phyloP scores from a whole-genome alignment of 1,139 yeast genomes.

The Geotrichum histeridarum region DNA sequence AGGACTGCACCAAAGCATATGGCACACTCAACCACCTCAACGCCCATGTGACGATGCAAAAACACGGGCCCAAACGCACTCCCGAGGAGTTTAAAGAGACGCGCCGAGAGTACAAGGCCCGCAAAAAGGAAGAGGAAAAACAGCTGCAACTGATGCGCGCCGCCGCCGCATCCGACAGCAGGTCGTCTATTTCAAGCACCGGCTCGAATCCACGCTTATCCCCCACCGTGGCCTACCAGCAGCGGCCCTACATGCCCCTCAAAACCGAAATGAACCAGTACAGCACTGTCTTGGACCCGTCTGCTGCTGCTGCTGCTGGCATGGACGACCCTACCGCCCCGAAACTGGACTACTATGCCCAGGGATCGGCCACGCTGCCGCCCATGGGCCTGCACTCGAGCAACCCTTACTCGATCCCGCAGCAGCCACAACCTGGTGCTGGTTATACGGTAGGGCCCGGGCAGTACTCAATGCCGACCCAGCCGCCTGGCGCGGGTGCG shows the following conservation, averaged over 20 bases:
- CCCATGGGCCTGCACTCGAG: background rate
- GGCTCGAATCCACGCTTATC: background rate
- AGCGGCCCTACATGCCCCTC: background rate
- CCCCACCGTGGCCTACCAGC: background rate
- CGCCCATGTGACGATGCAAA: constrained; percentile 68
- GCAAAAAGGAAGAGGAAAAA: constrained; percentile 26
- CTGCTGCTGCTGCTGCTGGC: too few species aligned
- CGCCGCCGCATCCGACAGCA: background rate
- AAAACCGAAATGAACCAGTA: too few species aligned
- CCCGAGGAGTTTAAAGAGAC: constrained; percentile 62
- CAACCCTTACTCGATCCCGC: background rate
- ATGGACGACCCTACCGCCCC: background rate
- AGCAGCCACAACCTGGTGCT: background rate
- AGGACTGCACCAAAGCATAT: constrained; percentile 63
- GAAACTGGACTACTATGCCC: background rate
- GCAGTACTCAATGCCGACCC: too few species aligned
- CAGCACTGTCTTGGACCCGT: too few species aligned
- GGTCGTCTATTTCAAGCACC: background rate
- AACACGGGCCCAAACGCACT: constrained; percentile 63
- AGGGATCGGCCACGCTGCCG: background rate
- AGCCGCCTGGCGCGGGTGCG: too few species aligned
- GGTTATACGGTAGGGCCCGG: too few species aligned
- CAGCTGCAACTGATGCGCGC: constrained; percentile 15
- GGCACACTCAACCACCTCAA: constrained; percentile 74
- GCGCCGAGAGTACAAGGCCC: constrained; percentile 36